Conservation (phyloP, 176 grass and related monocot genomes). For the Oryza longistaminata region DNA sequence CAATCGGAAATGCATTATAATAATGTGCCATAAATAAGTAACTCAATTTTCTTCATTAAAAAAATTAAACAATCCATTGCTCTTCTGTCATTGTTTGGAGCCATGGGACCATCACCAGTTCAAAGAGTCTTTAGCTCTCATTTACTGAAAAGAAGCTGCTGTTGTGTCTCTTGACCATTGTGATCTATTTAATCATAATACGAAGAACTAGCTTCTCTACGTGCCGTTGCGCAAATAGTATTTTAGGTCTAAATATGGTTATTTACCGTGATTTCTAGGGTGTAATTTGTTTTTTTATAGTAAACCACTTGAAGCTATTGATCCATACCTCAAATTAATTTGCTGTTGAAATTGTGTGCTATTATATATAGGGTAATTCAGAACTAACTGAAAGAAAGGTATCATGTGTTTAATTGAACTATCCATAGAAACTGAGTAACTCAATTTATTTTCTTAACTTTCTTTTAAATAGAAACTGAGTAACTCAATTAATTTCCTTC, state of each 20-base stretch:
- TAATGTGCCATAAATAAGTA: no score
- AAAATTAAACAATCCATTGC: no score
- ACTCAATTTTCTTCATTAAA: no score
- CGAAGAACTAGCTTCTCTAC: not conserved
- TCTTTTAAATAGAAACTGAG: not conserved
- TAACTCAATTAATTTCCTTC: constrained; percentile 22
- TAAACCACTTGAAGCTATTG: constrained; percentile 5
- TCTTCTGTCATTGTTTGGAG: no score
- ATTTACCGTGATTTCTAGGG: not conserved
- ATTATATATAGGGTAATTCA: not conserved
- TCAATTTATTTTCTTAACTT: no score
- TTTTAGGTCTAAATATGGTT: constrained; percentile 10
- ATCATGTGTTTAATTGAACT: not conserved
- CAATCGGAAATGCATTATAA: no score
- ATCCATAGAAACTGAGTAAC: not conserved
- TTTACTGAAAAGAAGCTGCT: no score
- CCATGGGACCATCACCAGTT: no score
- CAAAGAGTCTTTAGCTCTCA: no score
- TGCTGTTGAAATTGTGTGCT: not conserved
- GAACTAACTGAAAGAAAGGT: not conserved
- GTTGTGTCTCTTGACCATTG: no score
- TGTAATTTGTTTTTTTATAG: not conserved
- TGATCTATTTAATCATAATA: no score
- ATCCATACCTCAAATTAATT: not conserved
- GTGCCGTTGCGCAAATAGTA: not conserved